Evolutionary conservation across 352 stramenopile species (phyloP), one percentile per base, ranked within the genome.

Genomic region (Phytophthora multivora): DNA sequence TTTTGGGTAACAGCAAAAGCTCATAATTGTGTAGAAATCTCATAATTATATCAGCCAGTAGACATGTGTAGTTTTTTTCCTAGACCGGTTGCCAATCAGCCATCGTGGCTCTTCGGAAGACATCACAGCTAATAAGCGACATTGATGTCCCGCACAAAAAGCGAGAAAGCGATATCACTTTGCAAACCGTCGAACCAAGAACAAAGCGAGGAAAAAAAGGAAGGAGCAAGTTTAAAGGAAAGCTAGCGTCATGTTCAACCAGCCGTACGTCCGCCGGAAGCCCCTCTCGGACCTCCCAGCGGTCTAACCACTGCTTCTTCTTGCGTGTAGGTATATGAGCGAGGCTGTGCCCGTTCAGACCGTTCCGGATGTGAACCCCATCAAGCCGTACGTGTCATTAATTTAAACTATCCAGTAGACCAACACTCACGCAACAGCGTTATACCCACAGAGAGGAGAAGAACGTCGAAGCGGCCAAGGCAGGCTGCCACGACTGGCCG

Each of bases 401-500:
- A 23, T 9, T 41, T 19, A 18, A 9, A 10, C 30, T 41, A 30
- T 31, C 10, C 15, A 41, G 5, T 38, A 47, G n/a, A 15, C 9
- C 54, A 31, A 23, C 11, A 39, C 9, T 57, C 1, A 42, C 23
- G n/a, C n/a, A n/a, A n/a, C n/a, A n/a, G 19, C 35, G 49, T 18
- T 46, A 16, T 45, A n/a, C 3, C 19, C 41, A 5, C 57, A 88
- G 77, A n/a, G 69, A 79, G 31, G 42, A 64, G 13, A 69, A 72
- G 49, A 50, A 38, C 10, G 15, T 42, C 1, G 49, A 65, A n/a
- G 28, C 8, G 4, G 21, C 56, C n/a, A 74, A 61, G 33, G 55
- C 49, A 33, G 75, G 63, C 18, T 96, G 74, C 53, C 85, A 88
- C 47, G 87, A 96, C 59, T 82, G 73, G 77, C 87, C 87, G 15